Evolutionary conservation across 75 land plant species (phyloP).

Genomic region (Sequoia sempervirens): DNA sequence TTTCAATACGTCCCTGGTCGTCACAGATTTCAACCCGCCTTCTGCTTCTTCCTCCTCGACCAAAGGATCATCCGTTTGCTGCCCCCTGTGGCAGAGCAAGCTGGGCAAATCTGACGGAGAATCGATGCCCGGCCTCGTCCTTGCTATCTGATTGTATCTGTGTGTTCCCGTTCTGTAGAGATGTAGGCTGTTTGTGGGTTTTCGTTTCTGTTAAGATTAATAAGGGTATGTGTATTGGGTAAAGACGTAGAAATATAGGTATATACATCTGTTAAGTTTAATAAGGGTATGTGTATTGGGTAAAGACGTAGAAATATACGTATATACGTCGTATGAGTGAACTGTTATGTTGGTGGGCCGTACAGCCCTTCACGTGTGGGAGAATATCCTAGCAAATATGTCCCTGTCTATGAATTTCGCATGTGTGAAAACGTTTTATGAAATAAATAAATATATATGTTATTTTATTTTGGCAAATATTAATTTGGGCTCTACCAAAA

Average conservation of each 20-base stretch:
- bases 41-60: slow-evolving; percentile 3
- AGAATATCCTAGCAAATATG: background rate
- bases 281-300: too few species aligned
- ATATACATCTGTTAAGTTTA: too few species aligned
- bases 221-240: background rate
- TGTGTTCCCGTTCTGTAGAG: too few species aligned
- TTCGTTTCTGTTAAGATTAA: background rate
- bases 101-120: slow-evolving; percentile 23
- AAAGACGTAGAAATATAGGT: background rate
- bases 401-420: background rate
- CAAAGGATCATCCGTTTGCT: slow-evolving; percentile 16
- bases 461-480: too few species aligned
- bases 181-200: background rate
- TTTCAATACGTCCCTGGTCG: slow-evolving; percentile 66
- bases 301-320: too few species aligned
- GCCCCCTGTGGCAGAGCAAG: slow-evolving; percentile 56
- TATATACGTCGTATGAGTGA: background rate
- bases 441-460: background rate
- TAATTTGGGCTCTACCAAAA: too few species aligned
- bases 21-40: slow-evolving; percentile 27
- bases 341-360: background rate
- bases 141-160: slow-evolving; percentile 30
- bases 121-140: slow-evolving; percentile 69
- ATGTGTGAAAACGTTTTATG: background rate
- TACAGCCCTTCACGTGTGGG: background rate